Conservation (phyloP, 768 basidiomycete species). For the Termitomyces sp. region DNA sequence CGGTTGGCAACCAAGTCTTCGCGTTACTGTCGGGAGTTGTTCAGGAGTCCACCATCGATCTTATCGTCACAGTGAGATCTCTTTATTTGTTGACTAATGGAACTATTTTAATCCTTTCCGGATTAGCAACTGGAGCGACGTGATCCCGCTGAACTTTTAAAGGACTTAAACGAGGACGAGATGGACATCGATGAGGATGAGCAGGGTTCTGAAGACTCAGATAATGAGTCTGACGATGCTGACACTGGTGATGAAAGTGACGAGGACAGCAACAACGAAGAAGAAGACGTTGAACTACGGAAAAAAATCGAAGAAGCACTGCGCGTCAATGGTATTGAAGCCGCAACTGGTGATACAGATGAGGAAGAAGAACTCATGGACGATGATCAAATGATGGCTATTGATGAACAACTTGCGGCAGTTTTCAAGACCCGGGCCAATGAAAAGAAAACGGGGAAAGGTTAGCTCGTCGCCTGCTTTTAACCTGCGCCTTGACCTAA, state of each 20-base stretch:
- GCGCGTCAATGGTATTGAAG: constrained; percentile 51
- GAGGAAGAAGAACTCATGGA: constrained; percentile 80
- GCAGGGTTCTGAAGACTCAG: constrained; percentile 21
- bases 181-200: constrained; percentile 41
- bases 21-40: constrained; percentile 62
- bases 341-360: constrained; percentile 50
- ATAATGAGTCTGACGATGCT: constrained; percentile 27
- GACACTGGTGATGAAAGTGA: constrained; percentile 27
- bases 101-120: neutral
- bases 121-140: constrained; percentile 79
- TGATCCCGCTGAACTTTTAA: constrained; percentile 48
- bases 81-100: neutral
- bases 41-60: constrained; percentile 65
- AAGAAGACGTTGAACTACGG: constrained; percentile 57
- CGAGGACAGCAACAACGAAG: constrained; percentile 38
- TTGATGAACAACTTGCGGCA: constrained; percentile 87
- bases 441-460: constrained; percentile 59
- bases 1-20: constrained; percentile 77
- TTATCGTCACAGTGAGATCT: constrained; percentile 70
- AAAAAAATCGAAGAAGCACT: constrained; percentile 61
- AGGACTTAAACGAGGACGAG: constrained; percentile 41
- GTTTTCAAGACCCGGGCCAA: constrained; percentile 70
- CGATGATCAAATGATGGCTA: constrained; percentile 97
- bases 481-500: neutral
- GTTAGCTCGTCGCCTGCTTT: constrained; percentile 29